Conservation (phyloP, 306 rosid species). For the Gynostemma pentaphyllum region DNA sequence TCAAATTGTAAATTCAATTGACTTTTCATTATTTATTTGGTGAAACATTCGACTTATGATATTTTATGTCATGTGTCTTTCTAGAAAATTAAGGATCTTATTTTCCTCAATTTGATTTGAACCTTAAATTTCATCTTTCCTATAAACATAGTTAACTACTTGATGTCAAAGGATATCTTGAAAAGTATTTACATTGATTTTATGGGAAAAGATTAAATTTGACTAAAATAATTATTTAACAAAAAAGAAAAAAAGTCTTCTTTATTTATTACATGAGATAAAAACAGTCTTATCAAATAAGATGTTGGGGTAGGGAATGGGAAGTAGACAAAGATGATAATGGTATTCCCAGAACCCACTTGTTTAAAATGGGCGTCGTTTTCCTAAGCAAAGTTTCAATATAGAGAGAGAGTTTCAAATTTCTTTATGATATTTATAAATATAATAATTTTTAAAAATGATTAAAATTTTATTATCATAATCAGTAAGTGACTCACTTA, state of each 20-base stretch:
- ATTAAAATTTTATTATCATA: no score
- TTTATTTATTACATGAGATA: slow-evolving; percentile 12
- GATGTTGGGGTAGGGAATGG: slow-evolving; percentile 23
- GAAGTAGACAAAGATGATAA: slow-evolving; percentile 31
- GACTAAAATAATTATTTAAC: background rate
- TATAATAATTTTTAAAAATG: no score
- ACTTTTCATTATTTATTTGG: background rate
- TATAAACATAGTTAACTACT: no score
- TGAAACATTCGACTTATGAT: background rate
- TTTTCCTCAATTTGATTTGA: no score
- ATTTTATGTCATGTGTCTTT: background rate
- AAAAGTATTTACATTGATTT: background rate
- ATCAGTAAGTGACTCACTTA: no score
- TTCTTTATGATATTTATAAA: no score
- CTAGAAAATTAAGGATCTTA: background rate
- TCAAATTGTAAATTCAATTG: no score
- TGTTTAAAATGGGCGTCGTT: slow-evolving; percentile 35
- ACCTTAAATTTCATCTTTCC: no score
- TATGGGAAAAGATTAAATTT: no score
- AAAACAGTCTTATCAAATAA: slow-evolving; percentile 42
- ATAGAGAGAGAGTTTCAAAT: slow-evolving; percentile 1
- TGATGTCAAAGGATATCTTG: no score
- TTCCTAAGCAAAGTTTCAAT: slow-evolving; percentile 10
- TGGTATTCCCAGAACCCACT: slow-evolving; percentile 52
- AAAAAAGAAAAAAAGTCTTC: background rate